Base-by-base conservation (phyloP, 2,329 filamentous ascomycete genomes). In the Alternaria metachromatica region DNA sequence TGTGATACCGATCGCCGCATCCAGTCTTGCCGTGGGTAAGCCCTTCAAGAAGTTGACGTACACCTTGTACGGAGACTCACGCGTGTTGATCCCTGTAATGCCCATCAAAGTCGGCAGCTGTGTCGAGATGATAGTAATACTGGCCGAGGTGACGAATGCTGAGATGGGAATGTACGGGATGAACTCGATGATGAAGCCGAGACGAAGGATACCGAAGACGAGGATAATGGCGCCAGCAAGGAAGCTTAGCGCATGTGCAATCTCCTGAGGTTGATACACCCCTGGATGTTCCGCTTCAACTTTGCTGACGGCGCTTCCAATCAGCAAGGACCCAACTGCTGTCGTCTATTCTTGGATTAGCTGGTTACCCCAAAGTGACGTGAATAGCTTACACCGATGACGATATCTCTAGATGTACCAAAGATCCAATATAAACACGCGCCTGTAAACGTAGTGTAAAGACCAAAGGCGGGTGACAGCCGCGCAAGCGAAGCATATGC, bases 131-230 rank as follows among this genome's bases (percentile, higher is more conserved):
- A 98, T 98, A 72, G 88, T 97, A 78, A 98, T 87, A 63, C 95
- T 94, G 6, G 95, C 97, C 3, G 95, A 95, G 0, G 96, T 98
- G 92, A 98, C 97, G 84, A 97, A 98, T 3, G 96, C 94, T 0
- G 92, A 94, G 58, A 98, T 92, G 0, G 94, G 92, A 2, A 93
- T 90, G 60, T 97, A 88, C 1, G 96, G 92, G 72, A 98, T 97
- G 74, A 97, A 87, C 70, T 98, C 94, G 51, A 97, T 94, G 55
- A 98, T 90, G 89, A 94, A 97, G 6, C 96, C 95, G 41, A 90
- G 87, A 50, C 94, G 89, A 46, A 92, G 82, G 4, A 97, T 82
- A 4, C 95, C 96, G 65, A 98, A 87, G 65, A 89, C 88, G 54
- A 90, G 85, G 41, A 97, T 90, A 62, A 97, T 91, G 37, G 84